phyloP scores from a whole-genome alignment of 257 asterid genomes.

The Penstemon davidsonii region DNA sequence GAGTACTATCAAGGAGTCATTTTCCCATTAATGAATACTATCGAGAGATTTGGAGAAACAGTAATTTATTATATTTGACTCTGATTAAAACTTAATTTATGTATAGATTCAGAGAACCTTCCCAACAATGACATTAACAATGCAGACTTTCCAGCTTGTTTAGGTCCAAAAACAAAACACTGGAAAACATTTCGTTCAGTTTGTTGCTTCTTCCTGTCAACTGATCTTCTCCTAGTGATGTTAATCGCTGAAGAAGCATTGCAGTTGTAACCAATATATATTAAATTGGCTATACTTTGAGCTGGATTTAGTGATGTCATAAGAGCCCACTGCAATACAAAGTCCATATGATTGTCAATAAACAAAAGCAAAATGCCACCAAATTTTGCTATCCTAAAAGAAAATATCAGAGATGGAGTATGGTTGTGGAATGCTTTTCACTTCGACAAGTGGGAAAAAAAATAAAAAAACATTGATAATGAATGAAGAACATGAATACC shows the following conservation, averaged over 20 bases:
- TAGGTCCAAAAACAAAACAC: slow-evolving; percentile 93
- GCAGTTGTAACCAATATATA: slow-evolving; percentile 81
- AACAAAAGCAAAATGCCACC: slow-evolving; percentile 28
- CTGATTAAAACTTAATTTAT: slow-evolving; percentile 6
- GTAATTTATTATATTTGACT: background rate
- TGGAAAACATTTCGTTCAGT: slow-evolving; percentile 79
- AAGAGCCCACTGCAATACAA: slow-evolving; percentile 87
- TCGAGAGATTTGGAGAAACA: slow-evolving; percentile 16
- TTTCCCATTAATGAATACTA: background rate
- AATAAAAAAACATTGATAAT: background rate
- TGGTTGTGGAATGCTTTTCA: slow-evolving; percentile 12
- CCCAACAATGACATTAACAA: slow-evolving; percentile 72
- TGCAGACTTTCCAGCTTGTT: slow-evolving; percentile 82
- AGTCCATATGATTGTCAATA: slow-evolving; percentile 36
- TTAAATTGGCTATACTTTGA: slow-evolving; percentile 87
- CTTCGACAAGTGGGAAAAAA: background rate
- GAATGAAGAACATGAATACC: slow-evolving; percentile 8
- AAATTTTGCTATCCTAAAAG: slow-evolving; percentile 12
- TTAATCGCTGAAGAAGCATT: slow-evolving; percentile 76
- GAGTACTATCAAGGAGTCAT: too few species aligned
- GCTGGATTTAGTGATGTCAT: slow-evolving; percentile 90
- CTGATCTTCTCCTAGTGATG: slow-evolving; percentile 70
- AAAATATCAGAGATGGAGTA: slow-evolving; percentile 2
- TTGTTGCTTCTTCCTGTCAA: slow-evolving; percentile 76
- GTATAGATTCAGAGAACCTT: slow-evolving; percentile 53